Evolutionary conservation across 2,329 filamentous ascomycete genomes (phyloP), one percentile per base, ranked within the genome.

Genomic region (Neospermospora avenae): DNA sequence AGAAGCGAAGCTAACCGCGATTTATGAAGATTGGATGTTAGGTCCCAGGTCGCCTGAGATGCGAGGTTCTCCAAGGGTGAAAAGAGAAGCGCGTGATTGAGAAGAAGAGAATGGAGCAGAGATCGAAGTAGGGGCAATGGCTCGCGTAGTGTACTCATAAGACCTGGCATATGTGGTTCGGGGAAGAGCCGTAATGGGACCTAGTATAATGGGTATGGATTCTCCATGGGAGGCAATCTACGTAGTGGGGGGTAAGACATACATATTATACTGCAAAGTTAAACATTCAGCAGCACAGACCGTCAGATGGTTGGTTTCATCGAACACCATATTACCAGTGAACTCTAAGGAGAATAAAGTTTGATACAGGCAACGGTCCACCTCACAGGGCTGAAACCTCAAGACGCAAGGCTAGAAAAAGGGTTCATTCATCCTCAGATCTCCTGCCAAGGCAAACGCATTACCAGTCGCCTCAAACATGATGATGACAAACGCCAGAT

Each of bases 21-120:
- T 18, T 3, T 42, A 13, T 18, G 18, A 42, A 42, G 93, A 97
- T 74, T 98, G 93, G 93, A 96, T 96, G 92, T 79, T 97, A n/a
- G 93, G 93, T 2, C 89, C 90, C 1, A 62, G 69, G 37, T 59
- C 59, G 18, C 66, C 65, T 0, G 63, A 65, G 45, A 57, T 45
- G 41, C 58, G 56, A 41, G 25, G 37, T 3, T 52, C 25, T 7
- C 58, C 61, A 2, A 57, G 63, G 7, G 62, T 65, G 31, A 66
- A 69, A 58, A 63, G 63, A 44, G 65, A 69, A 42, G n/a, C 58
- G 11, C 53, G 45, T 10, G 57, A 60, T 11, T 66, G 51, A 65
- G 24, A 34, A 31, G 20, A 34, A 37, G 20, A 11, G n/a, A 35
- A 3, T 22, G 18, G 18, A 16, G 10, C 22, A 51, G 34, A n/a